Percentiles rank a stretch among this genome's conserved stretches.
Conservation (phyloP, 2,329 filamentous ascomycete genomes). For the Xylariomycetidae sp. region DNA sequence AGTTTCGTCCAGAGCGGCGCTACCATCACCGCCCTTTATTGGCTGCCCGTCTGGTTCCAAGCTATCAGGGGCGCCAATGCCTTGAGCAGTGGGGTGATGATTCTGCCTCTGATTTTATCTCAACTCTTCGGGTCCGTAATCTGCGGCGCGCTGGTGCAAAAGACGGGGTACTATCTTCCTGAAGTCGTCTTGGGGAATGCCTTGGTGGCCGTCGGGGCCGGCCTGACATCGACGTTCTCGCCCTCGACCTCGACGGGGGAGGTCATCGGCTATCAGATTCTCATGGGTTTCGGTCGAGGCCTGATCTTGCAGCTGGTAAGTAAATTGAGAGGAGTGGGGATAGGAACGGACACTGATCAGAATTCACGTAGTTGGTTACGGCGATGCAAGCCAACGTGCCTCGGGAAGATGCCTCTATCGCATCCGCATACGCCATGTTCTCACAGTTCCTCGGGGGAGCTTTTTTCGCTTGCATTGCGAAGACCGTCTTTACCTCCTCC, state of each 20-base stretch:
- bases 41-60: constrained; percentile 25
- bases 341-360: neutral
- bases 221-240: constrained; percentile 29
- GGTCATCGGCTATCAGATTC: constrained; percentile 30
- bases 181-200: constrained; percentile 26
- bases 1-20: constrained; percentile 16
- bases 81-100: constrained; percentile 17
- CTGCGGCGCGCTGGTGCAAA: constrained; percentile 16
- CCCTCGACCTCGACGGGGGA: constrained; percentile 18
- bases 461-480: constrained; percentile 43
- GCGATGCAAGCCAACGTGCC: constrained; percentile 23
- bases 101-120: constrained; percentile 23
- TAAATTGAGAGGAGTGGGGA: neutral
- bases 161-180: constrained; percentile 30
- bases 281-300: constrained; percentile 23
- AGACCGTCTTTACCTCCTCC: constrained; percentile 48
- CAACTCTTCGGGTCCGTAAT: constrained; percentile 18
- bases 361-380: constrained; percentile 16
- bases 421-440: constrained; percentile 37
- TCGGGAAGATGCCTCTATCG: constrained; percentile 17
- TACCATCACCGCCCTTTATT: constrained; percentile 17
- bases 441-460: constrained; percentile 48
- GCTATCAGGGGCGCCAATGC: constrained; percentile 15
- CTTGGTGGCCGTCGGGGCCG: constrained; percentile 27
- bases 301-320: constrained; percentile 22